Base-by-base conservation (phyloP, 176 grass and related monocot genomes). In the Eremochloa ophiuroides region DNA sequence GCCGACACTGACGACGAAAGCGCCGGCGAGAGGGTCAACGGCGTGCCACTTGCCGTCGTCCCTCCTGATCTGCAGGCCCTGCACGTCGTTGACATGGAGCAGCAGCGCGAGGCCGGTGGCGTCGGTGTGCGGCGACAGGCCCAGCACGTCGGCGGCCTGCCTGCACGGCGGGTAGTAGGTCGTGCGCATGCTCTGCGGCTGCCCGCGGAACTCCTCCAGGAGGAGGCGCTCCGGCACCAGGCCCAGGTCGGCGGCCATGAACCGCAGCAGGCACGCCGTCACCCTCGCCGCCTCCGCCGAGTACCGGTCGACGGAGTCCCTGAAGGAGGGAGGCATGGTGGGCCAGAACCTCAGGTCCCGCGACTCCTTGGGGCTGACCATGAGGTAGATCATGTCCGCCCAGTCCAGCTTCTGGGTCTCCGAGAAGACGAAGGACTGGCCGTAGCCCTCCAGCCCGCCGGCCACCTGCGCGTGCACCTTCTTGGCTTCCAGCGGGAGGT, bases 71-170 rank as follows among this genome's bases (percentile, higher is more conserved):
- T 92, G 86, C 53, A 92, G 31, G 3, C 90, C 86, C 37, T 80
- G 66, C 48, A 89, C 75, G 16, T 89, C 58, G 29, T 72, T 81
- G 15, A 89, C 69, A 41, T 87, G 62, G 10, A 86, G 75, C 39
- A 89, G 68, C 23, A 92, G 35, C 7, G 86, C 58, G 2, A 89
- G 10, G 7, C 37, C 68, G 20, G 17, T 61, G 10, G 28, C 90
- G 81, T 92, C 86, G 22, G 90, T 83, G 63, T 92, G 90, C 29
- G 90, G 90, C 16, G 86, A 89, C n/a, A 93, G 61, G 33, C 91
- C 91, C 8, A 92, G 37, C 40, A 93, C 87, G 13, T 87, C 61
- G 50, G 67, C 62, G 10, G 75, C 41, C 51, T 81, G 75, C 10
- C 63, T 76, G 76, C 91, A 93, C 26, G 86, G 83, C 2, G 84